Evolutionary conservation across 2,329 filamentous ascomycete species (phyloP).

Genomic region (Fusarium sulawesiense): DNA sequence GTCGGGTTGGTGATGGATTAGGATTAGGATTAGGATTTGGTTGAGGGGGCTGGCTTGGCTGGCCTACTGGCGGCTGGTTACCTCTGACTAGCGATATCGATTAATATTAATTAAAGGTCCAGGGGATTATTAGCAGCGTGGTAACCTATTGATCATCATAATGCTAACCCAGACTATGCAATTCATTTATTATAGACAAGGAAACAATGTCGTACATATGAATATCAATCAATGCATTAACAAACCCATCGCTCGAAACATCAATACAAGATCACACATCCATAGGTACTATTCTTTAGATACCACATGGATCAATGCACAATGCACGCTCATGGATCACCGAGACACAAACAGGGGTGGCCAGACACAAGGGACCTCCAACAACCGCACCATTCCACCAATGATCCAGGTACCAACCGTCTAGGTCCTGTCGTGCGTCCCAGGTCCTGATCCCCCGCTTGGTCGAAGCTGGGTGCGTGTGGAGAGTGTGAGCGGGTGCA

Average conservation of each 20-base stretch:
- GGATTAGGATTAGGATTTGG: neutral
- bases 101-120: conserved; percentile 27
- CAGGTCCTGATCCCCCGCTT: conserved; percentile 29
- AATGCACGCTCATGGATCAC: neutral
- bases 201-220: conserved; percentile 6
- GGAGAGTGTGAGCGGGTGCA: conserved; percentile 29
- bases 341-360: neutral
- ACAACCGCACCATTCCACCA: conserved; percentile 38
- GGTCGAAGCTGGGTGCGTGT: conserved; percentile 28
- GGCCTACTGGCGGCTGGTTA: neutral
- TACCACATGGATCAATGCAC: conserved; percentile 25
- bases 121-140: neutral
- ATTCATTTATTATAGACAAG: neutral
- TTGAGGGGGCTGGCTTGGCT: conserved; percentile 8
- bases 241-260: neutral
- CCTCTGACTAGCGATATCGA: conserved; percentile 1
- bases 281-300: neutral
- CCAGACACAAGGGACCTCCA: conserved; percentile 33
- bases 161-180: neutral
- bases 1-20: neutral
- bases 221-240: conserved; percentile 4
- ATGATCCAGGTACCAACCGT: conserved; percentile 38
- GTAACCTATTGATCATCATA: neutral
- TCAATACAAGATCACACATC: neutral
- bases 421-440: conserved; percentile 10